Evolutionary conservation across 2,329 filamentous ascomycete species (phyloP).

Genomic region (Colletotrichum acutatum): DNA sequence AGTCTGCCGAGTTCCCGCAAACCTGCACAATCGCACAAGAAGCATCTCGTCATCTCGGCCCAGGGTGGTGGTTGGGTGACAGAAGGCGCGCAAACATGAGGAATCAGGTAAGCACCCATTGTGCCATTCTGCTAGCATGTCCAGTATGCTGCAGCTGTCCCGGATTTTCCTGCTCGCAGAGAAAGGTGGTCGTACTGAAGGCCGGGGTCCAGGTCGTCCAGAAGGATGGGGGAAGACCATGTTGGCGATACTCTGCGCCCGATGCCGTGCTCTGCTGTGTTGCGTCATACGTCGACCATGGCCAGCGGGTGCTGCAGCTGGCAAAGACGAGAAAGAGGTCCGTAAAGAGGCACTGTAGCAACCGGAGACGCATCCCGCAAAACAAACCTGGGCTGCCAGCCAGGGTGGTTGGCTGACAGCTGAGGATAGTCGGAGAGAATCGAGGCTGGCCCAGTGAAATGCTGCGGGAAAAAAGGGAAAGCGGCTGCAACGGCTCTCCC

Average conservation of each 20-base stretch:
- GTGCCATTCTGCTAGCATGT: too few relatives aligned
- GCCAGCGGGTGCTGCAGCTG: neutral
- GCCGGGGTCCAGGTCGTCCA: neutral
- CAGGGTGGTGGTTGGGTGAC: neutral
- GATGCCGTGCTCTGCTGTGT: slow-evolving; percentile 32
- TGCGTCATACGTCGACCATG: slow-evolving; percentile 31
- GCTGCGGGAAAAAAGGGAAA: neutral
- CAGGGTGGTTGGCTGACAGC: too few relatives aligned
- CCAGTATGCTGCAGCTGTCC: neutral
- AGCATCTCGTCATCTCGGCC: slow-evolving; percentile 26
- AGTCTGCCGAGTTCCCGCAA: slow-evolving; percentile 8
- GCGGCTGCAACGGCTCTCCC: slow-evolving; percentile 24
- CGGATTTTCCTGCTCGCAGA: neutral
- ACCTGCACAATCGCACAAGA: neutral
- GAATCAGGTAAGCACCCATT: neutral
- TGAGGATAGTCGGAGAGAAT: neutral
- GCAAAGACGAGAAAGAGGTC: neutral
- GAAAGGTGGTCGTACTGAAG: neutral
- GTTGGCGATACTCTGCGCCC: slow-evolving; percentile 24
- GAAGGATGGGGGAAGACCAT: neutral
- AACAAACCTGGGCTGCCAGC: neutral
- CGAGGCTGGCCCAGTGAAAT: neutral
- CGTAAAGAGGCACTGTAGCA: neutral
- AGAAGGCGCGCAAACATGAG: neutral
- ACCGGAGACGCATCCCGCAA: neutral